Evolutionary conservation across 345 rosid species (phyloP).

Genomic region (Cardiospermum halicacabum): DNA sequence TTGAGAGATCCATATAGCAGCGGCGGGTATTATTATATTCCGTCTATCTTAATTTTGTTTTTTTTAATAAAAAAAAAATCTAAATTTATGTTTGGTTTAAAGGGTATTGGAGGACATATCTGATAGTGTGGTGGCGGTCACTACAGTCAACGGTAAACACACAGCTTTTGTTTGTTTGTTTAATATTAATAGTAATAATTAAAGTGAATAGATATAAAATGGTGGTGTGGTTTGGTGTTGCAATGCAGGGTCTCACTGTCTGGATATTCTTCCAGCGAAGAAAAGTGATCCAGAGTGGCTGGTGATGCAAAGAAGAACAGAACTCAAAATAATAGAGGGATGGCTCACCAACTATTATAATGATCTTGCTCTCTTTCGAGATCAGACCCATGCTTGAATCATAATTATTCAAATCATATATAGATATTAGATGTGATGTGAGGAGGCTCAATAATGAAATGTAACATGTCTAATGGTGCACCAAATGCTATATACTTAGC

Average conservation of each 20-base stretch:
- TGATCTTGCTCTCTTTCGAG: conserved; percentile 15
- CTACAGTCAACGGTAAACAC: conserved; percentile 28
- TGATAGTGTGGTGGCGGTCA: conserved; percentile 31
- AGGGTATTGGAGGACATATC: conserved; percentile 45
- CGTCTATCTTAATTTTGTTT: neutral
- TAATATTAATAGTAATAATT: too few relatives aligned
- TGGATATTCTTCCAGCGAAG: conserved; percentile 19
- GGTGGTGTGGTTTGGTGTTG: too few relatives aligned
- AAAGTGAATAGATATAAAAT: too few relatives aligned
- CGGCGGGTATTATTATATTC: conserved; percentile 39
- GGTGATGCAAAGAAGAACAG: conserved; percentile 25
- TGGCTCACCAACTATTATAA: conserved; percentile 31
- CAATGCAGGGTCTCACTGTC: conserved; percentile 46
- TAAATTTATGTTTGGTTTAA: neutral
- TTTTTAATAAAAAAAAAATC: too few relatives aligned
- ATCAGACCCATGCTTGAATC: conserved; percentile 7
- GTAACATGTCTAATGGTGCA: too few relatives aligned
- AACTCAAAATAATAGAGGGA: conserved; percentile 27
- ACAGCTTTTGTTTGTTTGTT: too few relatives aligned
- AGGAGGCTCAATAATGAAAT: too few relatives aligned
- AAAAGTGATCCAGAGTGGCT: conserved; percentile 35
- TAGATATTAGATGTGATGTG: too few relatives aligned
- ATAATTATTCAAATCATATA: neutral
- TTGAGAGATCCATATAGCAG: conserved; percentile 51
- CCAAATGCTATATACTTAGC: too few relatives aligned